These are phyloP conservation scores for Wallacemonas sp. DNA, from an alignment of 208 protist species.

Conservation along the genomic window DNA sequence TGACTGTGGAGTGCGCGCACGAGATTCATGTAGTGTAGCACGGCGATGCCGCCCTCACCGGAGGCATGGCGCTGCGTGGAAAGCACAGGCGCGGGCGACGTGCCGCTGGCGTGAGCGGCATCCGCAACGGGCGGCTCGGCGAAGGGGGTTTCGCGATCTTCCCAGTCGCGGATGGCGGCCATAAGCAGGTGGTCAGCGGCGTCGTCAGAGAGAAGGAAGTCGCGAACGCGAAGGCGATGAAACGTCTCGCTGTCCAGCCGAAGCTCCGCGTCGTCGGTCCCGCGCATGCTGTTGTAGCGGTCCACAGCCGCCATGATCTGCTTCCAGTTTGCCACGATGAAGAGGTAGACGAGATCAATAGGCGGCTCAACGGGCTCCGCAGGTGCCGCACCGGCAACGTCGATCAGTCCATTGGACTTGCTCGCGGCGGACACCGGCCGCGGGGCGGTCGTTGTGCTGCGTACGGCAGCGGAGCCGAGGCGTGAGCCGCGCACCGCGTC, in stretches of 20 bases:
- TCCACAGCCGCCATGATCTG: slow-evolving; percentile 59
- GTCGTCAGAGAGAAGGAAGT: slow-evolving; percentile 35
- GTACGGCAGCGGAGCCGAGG: not conserved
- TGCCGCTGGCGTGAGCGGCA: slow-evolving; percentile 21
- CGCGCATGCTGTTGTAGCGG: slow-evolving; percentile 31
- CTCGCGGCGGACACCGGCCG: not conserved
- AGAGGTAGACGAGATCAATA: slow-evolving; percentile 58
- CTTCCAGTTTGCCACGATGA: slow-evolving; percentile 85
- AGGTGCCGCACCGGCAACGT: not conserved
- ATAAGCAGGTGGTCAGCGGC: slow-evolving; percentile 55
- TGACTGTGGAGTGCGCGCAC: slow-evolving; percentile 41
- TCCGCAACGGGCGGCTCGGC: not conserved
- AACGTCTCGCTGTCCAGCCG: slow-evolving; percentile 38
- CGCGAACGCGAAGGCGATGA: slow-evolving; percentile 65
- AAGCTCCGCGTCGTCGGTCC: slow-evolving; percentile 11
- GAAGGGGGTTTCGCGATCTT: not conserved
- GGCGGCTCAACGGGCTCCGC: slow-evolving; percentile 17
- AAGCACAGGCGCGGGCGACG: not conserved
- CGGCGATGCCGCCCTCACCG: not conserved
- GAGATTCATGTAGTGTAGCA: slow-evolving; percentile 22
- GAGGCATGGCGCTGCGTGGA: not conserved
- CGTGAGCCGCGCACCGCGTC: not conserved
- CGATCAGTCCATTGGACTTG: not conserved
- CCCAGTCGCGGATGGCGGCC: slow-evolving; percentile 24
- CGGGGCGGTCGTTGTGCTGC: not conserved